Evolutionary conservation across 257 asterid species (phyloP).

Genomic region (Henckelia pumila): DNA sequence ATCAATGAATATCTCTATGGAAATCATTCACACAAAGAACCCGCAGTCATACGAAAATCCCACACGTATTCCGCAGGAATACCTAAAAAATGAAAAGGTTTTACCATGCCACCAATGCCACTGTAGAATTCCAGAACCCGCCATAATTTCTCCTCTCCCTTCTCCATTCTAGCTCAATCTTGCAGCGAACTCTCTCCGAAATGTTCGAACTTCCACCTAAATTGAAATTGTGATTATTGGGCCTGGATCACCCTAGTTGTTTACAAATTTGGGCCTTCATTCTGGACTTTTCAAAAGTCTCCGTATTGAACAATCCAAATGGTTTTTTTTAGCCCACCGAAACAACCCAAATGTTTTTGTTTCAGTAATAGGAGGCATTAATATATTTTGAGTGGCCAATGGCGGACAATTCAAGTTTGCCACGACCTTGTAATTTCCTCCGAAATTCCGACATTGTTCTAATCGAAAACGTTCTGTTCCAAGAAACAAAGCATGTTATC

Average conservation of each 20-base stretch:
- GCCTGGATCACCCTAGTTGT: neutral
- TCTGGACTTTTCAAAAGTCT: neutral
- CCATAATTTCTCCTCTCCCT: conserved; percentile 54
- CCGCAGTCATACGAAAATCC: neutral
- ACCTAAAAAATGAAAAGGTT: neutral
- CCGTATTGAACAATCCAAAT: too few species aligned
- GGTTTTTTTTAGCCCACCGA: too few species aligned
- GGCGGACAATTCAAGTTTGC: conserved; percentile 24
- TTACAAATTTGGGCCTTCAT: neutral
- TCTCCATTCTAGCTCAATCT: conserved; percentile 34
- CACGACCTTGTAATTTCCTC: neutral
- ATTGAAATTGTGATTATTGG: neutral
- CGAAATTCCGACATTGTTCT: neutral
- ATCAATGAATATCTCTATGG: conserved; percentile 68
- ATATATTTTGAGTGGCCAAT: neutral
- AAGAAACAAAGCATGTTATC: neutral
- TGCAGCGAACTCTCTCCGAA: neutral
- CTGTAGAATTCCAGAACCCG: conserved; percentile 92
- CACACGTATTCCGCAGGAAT: neutral
- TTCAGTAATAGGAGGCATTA: too few species aligned
- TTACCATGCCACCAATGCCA: conserved; percentile 95
- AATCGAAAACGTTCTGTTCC: conserved; percentile 4
- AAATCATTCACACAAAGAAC: neutral
- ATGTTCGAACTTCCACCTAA: neutral
- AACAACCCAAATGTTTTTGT: too few species aligned